Conservation (phyloP, 1,284 basidiomycete species). For the Marasmius sp. region DNA sequence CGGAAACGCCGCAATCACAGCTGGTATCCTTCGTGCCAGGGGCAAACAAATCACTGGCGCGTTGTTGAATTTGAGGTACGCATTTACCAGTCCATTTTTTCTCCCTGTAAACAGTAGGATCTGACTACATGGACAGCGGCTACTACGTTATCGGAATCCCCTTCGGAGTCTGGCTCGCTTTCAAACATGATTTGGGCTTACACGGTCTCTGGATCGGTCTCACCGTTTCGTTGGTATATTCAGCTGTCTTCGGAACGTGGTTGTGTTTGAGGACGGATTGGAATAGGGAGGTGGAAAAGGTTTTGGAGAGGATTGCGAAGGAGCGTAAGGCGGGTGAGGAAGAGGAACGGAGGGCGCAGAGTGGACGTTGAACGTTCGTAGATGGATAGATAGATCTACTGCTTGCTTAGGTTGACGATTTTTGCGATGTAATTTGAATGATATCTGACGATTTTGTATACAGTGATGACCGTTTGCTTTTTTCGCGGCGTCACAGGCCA, state of each 20-base stretch:
- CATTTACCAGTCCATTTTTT: neutral
- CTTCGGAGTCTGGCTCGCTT: conserved; percentile 64
- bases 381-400: too few species aligned
- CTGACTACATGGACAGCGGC: conserved; percentile 38
- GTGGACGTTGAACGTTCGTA: neutral
- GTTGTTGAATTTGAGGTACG: conserved; percentile 27
- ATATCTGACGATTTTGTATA: too few species aligned
- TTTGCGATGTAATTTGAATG: too few species aligned
- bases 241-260: conserved; percentile 45
- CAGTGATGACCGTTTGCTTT: too few species aligned
- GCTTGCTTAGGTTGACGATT: too few species aligned
- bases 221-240: conserved; percentile 59
- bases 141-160: conserved; percentile 71
- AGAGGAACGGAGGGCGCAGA: neutral
- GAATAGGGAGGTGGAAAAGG: conserved; percentile 61
- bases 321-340: conserved; percentile 17
- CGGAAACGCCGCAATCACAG: conserved; percentile 65
- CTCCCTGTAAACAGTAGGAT: neutral
- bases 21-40: conserved; percentile 75
- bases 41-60: conserved; percentile 56
- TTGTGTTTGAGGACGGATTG: conserved; percentile 61
- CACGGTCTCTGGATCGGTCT: conserved; percentile 70
- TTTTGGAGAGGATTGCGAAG: conserved; percentile 44
- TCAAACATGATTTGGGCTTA: conserved; percentile 48
- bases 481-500: too few species aligned